Base-by-base conservation (phyloP, 2,329 filamentous ascomycete species). In the Colletotrichum tofieldiae region DNA sequence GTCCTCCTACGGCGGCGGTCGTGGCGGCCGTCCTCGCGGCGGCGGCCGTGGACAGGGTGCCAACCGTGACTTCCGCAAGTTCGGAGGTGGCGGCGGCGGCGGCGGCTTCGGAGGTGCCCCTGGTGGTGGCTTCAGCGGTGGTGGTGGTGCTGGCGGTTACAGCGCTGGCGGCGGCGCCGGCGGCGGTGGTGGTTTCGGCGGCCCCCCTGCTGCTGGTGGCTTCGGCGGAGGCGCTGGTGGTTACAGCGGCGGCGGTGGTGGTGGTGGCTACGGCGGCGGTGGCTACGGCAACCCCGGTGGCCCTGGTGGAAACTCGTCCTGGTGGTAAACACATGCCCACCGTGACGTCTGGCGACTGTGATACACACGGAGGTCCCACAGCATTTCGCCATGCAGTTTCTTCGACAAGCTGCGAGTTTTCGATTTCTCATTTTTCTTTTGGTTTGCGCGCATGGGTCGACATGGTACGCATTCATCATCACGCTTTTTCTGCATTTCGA, bases 41-140 rank as follows among this genome's bases (percentile, higher is more conserved):
- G 92, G 93, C 80, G 92, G 93, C 73, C 91, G 93, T 80, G 92
- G 93, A 77, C 86, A 88, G 77, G 84, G 83, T 79, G 87, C 92
- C 78, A 97, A 92, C 83, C 95, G 95, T 81, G 96, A 98, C 83
- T 94, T 96, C 88, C 94, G 96, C 85, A 95, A 95, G 83, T 90
- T 90, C 74, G 91, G 90, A 69, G 92, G 90, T 51, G 86, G 88
- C 68, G 84, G 84, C 67, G 83, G 81, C 71, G 86, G 85, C 71
- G 83, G 84, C 72, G 84, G 82, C 70, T 82, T 82, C 72, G 83
- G 83, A 71, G 83, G 85, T 65, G 83, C 83, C 65, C 81, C 82
- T 67, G 83, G 84, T 73, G 84, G 86, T 74, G 83, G 81, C 69
- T 81, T 80, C 67, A 81, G 84, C 67, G 83, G 81, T 71, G 78